A percentile compares a stretch with the other conserved stretches of the same genome.
Conservation (phyloP, 179 eudicot genomes). For the Vitellaria paradoxa region DNA sequence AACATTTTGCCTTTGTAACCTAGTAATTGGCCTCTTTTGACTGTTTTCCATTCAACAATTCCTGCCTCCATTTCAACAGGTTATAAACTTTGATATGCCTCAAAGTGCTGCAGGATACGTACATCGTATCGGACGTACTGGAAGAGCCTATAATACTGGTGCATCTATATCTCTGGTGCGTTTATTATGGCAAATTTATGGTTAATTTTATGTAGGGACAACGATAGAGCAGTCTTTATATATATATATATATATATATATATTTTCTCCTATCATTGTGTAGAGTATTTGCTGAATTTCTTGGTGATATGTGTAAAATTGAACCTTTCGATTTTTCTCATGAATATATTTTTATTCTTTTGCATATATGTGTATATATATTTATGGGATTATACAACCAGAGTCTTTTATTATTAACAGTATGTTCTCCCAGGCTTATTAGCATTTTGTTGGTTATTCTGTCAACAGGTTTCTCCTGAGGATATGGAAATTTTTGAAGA, state of each 20-base stretch:
- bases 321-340: neutral
- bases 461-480: slow-evolving; percentile 71
- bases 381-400: too few species aligned
- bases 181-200: neutral
- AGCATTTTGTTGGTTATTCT: slow-evolving; percentile 1
- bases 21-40: neutral
- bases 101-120: slow-evolving; percentile 74
- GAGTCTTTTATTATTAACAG: too few species aligned
- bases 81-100: slow-evolving; percentile 94
- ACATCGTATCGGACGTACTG: slow-evolving; percentile 96
- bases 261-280: neutral
- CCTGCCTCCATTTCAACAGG: slow-evolving; percentile 41
- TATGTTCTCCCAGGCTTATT: neutral
- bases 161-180: slow-evolving; percentile 94
- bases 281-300: neutral
- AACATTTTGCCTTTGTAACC: neutral
- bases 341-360: too few species aligned
- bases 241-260: neutral
- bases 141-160: slow-evolving; percentile 88
- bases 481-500: slow-evolving; percentile 77
- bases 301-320: neutral
- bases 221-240: neutral
- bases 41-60: slow-evolving; percentile 5
- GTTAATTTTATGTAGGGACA: neutral
- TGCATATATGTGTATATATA: too few species aligned